Conservation (phyloP, 2,329 filamentous ascomycete genomes). For the Tolypocladium ophioglossoides region DNA sequence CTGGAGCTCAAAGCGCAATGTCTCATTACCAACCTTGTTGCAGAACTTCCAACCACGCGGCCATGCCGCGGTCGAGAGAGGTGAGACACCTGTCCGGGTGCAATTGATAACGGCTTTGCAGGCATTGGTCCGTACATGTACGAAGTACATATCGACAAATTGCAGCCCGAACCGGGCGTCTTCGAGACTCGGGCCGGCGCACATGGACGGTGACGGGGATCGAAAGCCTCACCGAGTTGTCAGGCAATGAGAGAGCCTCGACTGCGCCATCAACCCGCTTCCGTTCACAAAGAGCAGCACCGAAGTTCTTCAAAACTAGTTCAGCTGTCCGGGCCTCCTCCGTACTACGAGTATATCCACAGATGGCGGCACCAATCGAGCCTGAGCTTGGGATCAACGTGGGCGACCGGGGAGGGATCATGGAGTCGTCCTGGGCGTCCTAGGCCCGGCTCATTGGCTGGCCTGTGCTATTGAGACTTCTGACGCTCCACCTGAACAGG, state of each 20-base stretch:
- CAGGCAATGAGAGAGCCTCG: neutral
- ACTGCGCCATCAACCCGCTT: neutral
- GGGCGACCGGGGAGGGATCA: neutral
- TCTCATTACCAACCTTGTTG: neutral
- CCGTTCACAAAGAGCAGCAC: neutral
- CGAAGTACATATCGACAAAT: too few relatives aligned
- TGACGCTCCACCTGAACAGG: neutral
- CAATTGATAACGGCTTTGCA: neutral
- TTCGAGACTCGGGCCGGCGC: neutral
- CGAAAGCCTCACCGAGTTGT: neutral
- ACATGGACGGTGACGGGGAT: neutral
- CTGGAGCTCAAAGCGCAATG: neutral
- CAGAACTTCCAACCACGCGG: too few relatives aligned
- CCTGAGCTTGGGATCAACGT: slow-evolving; percentile 2
- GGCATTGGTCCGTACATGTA: neutral
- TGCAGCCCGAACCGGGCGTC: neutral
- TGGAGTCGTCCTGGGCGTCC: neutral
- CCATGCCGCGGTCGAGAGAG: too few relatives aligned
- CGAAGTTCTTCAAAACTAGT: neutral
- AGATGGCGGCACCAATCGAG: slow-evolving; percentile 6
- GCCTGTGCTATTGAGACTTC: neutral
- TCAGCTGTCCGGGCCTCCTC: neutral
- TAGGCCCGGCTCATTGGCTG: neutral
- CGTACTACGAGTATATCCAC: too few relatives aligned
- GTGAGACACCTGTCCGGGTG: too few relatives aligned